Evolutionary conservation across 177 flowering plant genomes (phyloP).

Genomic region (Tripterygium wilfordii): DNA sequence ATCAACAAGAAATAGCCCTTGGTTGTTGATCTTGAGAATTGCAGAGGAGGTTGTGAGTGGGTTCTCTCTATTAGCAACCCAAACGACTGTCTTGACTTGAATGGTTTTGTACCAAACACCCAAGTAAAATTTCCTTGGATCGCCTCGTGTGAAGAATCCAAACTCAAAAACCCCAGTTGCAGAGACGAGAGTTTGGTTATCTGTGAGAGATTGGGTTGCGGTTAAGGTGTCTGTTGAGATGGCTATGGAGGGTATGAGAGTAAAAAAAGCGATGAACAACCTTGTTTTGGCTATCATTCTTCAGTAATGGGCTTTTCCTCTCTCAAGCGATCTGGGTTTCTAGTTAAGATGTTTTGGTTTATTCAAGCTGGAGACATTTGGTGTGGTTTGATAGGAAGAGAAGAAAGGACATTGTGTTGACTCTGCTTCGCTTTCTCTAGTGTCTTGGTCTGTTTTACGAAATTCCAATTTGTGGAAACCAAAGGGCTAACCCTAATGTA

Average conservation of each 20-base stretch:
- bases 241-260: slow-evolving; percentile 6
- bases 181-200: slow-evolving; percentile 27
- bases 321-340: neutral
- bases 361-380: slow-evolving; percentile 1
- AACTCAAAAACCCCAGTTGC: slow-evolving; percentile 19
- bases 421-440: too few relatives aligned
- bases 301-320: neutral
- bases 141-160: slow-evolving; percentile 26
- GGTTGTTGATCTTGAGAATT: slow-evolving; percentile 11
- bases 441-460: too few relatives aligned
- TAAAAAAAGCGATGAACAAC: neutral
- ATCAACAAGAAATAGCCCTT: slow-evolving; percentile 12
- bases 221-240: slow-evolving; percentile 20
- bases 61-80: slow-evolving; percentile 44
- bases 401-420: slow-evolving; percentile 1
- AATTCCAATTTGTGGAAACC: too few relatives aligned
- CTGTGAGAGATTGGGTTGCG: slow-evolving; percentile 12
- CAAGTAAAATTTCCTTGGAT: slow-evolving; percentile 19
- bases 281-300: slow-evolving; percentile 1
- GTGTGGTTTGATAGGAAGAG: slow-evolving; percentile 7
- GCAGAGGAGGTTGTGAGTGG: slow-evolving; percentile 27
- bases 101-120: slow-evolving; percentile 43
- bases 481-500: too few relatives aligned
- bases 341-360: neutral
- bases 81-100: slow-evolving; percentile 17